Evolutionary conservation across 2,329 filamentous ascomycete species (phyloP), one percentile per base, ranked within the genome.

Genomic region (Metarhizium anisopliae): DNA sequence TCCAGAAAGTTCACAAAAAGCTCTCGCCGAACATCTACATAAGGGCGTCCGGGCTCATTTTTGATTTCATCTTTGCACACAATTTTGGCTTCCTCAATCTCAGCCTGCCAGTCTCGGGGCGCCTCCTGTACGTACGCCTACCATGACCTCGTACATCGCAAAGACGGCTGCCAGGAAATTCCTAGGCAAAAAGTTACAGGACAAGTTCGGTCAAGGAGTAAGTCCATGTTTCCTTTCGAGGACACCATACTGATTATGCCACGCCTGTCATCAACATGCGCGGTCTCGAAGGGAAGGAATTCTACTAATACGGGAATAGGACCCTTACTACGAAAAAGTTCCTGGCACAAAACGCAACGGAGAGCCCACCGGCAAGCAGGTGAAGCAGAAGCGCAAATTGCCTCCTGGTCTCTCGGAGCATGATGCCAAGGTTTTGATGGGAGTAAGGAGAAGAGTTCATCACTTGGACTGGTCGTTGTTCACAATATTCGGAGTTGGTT

Each of bases 291-390:
- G 18, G 16, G 42, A 18, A 20, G 42, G 8, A n/a, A 30, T 25
- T 25, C 45, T 30, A 49, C 13, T n/a, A 29, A 14, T 70, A 53
- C 57, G 60, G 58, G 47, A 32, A 20, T 56, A 96, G 89, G 92
- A 97, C 68, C 91, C 92, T 6, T 96, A 91, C 74, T 95, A 92
- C 65, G 90, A 95, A 69, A 79, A 84, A 62, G 84, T 96, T 40
- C 84, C 86, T 25, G 86, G 92, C 47, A 89, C 87, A 8, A 81
- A 84, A 59, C 76, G 88, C 47, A 74, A 84, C 61, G 84, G 84
- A 57, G 82, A 77, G 54, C 83, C 85, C 30, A 80, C 70, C 3
- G 84, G 83, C 64, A 95, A 91, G 69, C 78, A 80, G 56, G 93
- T 90, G 77, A 95, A 89, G 71, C 82, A 86, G 67, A 90, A 88